A percentile compares a stretch with the other conserved stretches of the same genome.
Evolutionary conservation across 495 filamentous ascomycete genomes (phyloP).

Genomic region (Xylaria castorea): DNA sequence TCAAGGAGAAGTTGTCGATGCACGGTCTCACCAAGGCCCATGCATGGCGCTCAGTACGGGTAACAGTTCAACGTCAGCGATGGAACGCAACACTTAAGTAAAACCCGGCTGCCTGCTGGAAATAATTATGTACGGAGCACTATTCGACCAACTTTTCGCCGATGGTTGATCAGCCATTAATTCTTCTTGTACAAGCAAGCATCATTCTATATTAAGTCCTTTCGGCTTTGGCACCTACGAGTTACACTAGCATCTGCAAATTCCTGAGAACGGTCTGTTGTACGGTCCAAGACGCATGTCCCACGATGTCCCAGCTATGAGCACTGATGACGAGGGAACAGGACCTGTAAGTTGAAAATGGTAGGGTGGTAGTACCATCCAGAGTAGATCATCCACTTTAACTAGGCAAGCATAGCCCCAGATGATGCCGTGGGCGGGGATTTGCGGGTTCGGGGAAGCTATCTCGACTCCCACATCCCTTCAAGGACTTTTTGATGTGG

Average conservation of each 20-base stretch:
- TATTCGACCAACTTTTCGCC: slow-evolving; percentile 8
- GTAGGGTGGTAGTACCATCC: not conserved
- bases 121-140: not conserved
- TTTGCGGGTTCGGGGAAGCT: slow-evolving; percentile 18
- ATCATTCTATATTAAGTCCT: not conserved
- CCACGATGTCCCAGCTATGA: slow-evolving; percentile 1
- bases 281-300: slow-evolving; percentile 14
- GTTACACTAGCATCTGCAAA: slow-evolving; percentile 1
- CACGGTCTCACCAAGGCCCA: slow-evolving; percentile 25
- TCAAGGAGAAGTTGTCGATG: slow-evolving; percentile 26
- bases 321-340: slow-evolving; percentile 11
- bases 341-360: not conserved
- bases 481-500: slow-evolving; percentile 15
- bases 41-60: slow-evolving; percentile 18
- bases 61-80: slow-evolving; percentile 23
- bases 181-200: not conserved
- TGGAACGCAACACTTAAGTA: slow-evolving; percentile 21
- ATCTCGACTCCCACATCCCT: slow-evolving; percentile 19
- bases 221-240: slow-evolving; percentile 5
- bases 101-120: slow-evolving; percentile 18
- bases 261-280: slow-evolving; percentile 10
- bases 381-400: slow-evolving; percentile 18
- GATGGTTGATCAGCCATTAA: not conserved
- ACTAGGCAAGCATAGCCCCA: slow-evolving; percentile 18
- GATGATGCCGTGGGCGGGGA: slow-evolving; percentile 11